These are phyloP conservation scores for Arxiozyma slooffiae DNA, from an alignment of 1,139 yeast genomes.

Conservation along the genomic window DNA sequence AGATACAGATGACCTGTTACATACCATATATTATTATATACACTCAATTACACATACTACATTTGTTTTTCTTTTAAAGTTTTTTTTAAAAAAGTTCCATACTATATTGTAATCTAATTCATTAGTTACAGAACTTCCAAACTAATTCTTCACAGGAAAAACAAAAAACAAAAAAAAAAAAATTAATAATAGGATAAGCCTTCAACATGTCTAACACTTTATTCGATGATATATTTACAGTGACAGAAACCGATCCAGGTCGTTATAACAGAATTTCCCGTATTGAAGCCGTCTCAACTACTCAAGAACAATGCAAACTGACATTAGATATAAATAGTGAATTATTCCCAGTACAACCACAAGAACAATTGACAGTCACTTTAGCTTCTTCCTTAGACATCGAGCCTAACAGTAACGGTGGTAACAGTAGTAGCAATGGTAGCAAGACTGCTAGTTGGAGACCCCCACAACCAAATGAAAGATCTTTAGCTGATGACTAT, in stretches of 20 bases:
- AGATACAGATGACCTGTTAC: no score
- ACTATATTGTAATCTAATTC: no score
- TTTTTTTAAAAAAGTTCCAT: no score
- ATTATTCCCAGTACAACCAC: conserved; percentile 71
- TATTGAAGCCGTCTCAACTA: conserved; percentile 77
- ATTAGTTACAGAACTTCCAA: neutral
- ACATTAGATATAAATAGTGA: conserved; percentile 90
- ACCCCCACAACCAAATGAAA: conserved; percentile 76
- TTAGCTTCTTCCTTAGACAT: conserved; percentile 64
- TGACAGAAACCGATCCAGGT: conserved; percentile 77
- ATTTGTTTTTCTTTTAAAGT: no score
- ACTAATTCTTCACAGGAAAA: neutral
- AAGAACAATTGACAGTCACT: conserved; percentile 80
- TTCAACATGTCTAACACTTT: conserved; percentile 64
- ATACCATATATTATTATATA: no score
- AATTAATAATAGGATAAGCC: neutral
- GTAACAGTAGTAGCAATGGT: conserved; percentile 47
- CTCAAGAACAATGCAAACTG: conserved; percentile 72
- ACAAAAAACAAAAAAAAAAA: neutral
- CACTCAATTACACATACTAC: no score
- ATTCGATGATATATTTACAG: conserved; percentile 87
- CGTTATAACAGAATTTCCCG: conserved; percentile 90
- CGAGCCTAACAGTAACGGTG: conserved; percentile 37
- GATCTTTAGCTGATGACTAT: conserved; percentile 87
- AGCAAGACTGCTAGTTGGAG: conserved; percentile 55